Evolutionary conservation across 257 asterid genomes (phyloP).

Genomic region (Solanum gracilifrons): DNA sequence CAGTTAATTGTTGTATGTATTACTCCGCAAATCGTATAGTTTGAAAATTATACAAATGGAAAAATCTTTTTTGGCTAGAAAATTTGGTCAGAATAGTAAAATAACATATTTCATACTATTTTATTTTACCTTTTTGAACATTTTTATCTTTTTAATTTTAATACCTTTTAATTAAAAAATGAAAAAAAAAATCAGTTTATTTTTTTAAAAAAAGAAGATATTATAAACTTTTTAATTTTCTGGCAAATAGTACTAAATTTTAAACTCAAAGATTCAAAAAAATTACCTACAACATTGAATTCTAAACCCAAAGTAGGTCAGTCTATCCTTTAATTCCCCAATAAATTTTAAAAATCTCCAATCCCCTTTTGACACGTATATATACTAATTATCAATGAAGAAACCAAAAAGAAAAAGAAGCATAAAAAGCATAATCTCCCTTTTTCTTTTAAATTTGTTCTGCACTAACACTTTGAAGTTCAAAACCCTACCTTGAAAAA

Average conservation of each 20-base stretch:
- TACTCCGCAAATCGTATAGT: neutral
- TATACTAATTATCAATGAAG: neutral
- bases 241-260: neutral
- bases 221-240: too few species aligned
- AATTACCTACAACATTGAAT: neutral
- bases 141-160: too few species aligned
- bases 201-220: too few species aligned
- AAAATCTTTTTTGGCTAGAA: too few species aligned
- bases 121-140: too few species aligned
- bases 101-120: too few species aligned
- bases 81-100: too few species aligned
- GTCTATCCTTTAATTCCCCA: neutral
- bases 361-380: neutral
- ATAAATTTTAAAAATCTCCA: neutral
- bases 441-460: neutral
- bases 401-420: neutral
- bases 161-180: too few species aligned
- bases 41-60: neutral
- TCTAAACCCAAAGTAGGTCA: neutral
- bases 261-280: neutral
- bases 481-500: neutral
- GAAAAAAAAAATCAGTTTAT: too few species aligned
- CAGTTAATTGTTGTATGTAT: neutral
- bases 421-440: neutral
- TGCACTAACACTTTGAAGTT: neutral